A percentile compares a stretch with the other conserved stretches of the same genome.
phyloP scores from a whole-genome alignment of 139 green algal genomes.

The Chlorella vulgaris region DNA sequence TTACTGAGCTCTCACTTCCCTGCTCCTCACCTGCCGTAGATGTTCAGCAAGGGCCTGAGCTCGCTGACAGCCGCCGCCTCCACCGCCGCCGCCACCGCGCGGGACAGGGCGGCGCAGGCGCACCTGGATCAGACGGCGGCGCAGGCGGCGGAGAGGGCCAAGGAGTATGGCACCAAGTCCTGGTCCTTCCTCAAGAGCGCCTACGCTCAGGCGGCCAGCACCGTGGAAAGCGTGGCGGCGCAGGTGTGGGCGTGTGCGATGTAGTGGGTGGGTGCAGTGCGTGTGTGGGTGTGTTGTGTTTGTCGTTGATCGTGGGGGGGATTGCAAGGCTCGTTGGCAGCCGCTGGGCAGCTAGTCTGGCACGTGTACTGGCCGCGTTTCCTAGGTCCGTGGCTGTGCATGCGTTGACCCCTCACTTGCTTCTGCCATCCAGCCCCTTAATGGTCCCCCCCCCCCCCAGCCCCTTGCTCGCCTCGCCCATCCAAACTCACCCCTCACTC shows the following conservation, averaged over 20 bases:
- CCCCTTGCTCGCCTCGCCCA: not conserved
- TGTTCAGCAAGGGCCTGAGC: conserved; percentile 71
- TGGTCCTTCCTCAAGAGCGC: conserved; percentile 57
- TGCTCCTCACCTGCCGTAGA: not conserved
- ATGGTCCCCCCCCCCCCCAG: no score
- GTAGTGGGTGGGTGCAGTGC: not conserved
- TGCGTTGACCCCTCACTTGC: no score
- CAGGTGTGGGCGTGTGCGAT: conserved; percentile 7
- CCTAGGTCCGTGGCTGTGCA: no score
- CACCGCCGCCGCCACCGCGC: conserved; percentile 22
- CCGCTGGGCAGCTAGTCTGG: no score
- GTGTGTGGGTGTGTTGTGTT: not conserved
- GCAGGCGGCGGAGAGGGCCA: conserved; percentile 51
- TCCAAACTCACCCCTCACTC: not conserved
- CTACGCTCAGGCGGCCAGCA: conserved; percentile 47
- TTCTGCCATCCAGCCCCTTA: no score
- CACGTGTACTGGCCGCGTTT: no score
- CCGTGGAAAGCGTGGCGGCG: conserved; percentile 49
- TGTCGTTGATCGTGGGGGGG: no score
- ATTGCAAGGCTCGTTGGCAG: not conserved
- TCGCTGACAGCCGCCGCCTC: conserved; percentile 49
- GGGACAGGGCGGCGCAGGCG: conserved; percentile 8
- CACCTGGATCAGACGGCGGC: conserved; percentile 23
- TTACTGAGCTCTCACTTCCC: not conserved
- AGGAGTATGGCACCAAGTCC: conserved; percentile 51